Evolutionary conservation across 2,329 filamentous ascomycete species (phyloP).

Genomic region (Arthrobotrys megalospora): DNA sequence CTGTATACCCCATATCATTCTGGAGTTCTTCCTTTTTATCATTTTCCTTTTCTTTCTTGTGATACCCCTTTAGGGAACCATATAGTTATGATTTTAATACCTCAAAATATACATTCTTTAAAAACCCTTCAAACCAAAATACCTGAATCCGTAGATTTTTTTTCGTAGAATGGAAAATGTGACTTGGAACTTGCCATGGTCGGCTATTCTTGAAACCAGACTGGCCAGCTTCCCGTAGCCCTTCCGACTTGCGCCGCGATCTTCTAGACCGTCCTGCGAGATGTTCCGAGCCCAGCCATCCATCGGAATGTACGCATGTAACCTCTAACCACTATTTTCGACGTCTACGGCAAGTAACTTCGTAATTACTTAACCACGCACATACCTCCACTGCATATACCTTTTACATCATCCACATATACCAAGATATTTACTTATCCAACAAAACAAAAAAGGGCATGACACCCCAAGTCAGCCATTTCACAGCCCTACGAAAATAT

Average conservation of each 20-base stretch:
- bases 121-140: conserved; percentile 32
- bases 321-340: conserved; percentile 12
- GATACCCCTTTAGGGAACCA: conserved; percentile 60
- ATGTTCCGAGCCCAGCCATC: conserved; percentile 41
- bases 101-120: conserved; percentile 40
- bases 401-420: conserved; percentile 9
- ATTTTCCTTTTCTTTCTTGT: conserved; percentile 35
- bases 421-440: background rate
- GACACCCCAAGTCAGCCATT: background rate
- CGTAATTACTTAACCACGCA: conserved; percentile 6
- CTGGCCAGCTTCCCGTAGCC: background rate
- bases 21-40: conserved; percentile 39
- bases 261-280: background rate
- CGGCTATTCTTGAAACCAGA: conserved; percentile 9
- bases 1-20: conserved; percentile 60
- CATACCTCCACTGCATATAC: background rate
- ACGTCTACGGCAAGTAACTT: conserved; percentile 1
- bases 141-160: conserved; percentile 2
- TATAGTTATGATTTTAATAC: conserved; percentile 39
- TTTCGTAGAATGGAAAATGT: conserved; percentile 7
- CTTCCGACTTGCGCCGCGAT: conserved; percentile 22
- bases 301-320: conserved; percentile 34
- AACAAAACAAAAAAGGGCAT: background rate
- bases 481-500: conserved; percentile 14
- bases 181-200: background rate